A percentile compares a stretch with the other conserved stretches of the same genome.
phyloP scores from a whole-genome alignment of 805 yeast species.

The Yarrowia porcina region DNA sequence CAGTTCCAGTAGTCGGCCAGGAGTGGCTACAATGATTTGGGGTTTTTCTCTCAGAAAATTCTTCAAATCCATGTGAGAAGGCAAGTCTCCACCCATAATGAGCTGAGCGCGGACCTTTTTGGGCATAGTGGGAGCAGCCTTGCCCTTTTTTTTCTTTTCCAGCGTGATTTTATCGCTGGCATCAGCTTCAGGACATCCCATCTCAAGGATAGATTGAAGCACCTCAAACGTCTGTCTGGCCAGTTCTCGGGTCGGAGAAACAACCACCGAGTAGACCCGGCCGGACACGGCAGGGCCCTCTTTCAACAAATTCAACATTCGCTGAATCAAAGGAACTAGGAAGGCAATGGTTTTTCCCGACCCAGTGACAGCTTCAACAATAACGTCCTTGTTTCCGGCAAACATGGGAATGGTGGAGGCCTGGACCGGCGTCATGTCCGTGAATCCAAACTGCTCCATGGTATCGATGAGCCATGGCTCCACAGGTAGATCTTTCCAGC shows the following conservation, averaged over 20 bases:
- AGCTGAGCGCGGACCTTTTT: slow-evolving; percentile 37
- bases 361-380: slow-evolving; percentile 96
- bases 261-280: slow-evolving; percentile 64
- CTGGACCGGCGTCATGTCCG: slow-evolving; percentile 92
- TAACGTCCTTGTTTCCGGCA: slow-evolving; percentile 83
- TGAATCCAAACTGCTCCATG: slow-evolving; percentile 67
- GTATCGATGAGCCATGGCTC: slow-evolving; percentile 47
- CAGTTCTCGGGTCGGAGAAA: slow-evolving; percentile 66
- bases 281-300: slow-evolving; percentile 44
- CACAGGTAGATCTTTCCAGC: slow-evolving; percentile 9
- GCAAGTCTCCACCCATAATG: slow-evolving; percentile 42
- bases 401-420: slow-evolving; percentile 90
- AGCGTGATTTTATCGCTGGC: slow-evolving; percentile 29
- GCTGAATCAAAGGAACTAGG: slow-evolving; percentile 75
- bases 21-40: slow-evolving; percentile 89
- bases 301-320: slow-evolving; percentile 43
- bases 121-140: slow-evolving; percentile 27
- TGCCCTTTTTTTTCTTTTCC: slow-evolving; percentile 26
- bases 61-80: slow-evolving; percentile 64
- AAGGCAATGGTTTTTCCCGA: slow-evolving; percentile 97
- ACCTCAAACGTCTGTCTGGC: slow-evolving; percentile 60
- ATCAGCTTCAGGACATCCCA: slow-evolving; percentile 49
- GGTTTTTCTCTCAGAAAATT: slow-evolving; percentile 54
- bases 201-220: slow-evolving; percentile 54
- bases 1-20: slow-evolving; percentile 73